A percentile compares a stretch with the other conserved stretches of the same genome.
These are phyloP conservation scores for Alternaria gaisen DNA, from an alignment of 2,329 filamentous ascomycete species.

Conservation along the genomic window DNA sequence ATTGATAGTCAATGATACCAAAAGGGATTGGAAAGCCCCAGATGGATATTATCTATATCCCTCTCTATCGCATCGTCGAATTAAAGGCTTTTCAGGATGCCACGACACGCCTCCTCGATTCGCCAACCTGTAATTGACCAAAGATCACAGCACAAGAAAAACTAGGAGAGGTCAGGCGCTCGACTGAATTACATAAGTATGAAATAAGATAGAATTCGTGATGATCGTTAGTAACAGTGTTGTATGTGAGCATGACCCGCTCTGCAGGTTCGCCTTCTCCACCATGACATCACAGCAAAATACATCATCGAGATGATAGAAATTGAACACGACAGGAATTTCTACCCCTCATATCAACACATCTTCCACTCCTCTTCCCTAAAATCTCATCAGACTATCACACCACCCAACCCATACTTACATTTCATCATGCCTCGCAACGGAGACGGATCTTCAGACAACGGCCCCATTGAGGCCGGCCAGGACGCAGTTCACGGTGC, in stretches of 20 bases:
- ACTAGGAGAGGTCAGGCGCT: not conserved
- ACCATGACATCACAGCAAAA: conserved; percentile 17
- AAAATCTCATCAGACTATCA: not conserved
- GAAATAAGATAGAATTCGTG: not conserved
- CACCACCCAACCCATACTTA: not conserved
- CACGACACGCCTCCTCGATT: not conserved
- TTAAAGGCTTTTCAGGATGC: not conserved
- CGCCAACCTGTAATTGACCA: not conserved
- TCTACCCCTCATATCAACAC: not conserved
- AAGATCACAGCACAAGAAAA: not conserved
- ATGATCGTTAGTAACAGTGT: not conserved
- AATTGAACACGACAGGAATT: not conserved
- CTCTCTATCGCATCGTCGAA: not conserved
- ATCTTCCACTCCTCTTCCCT: not conserved
- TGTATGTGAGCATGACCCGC: not conserved
- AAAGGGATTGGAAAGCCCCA: not conserved
- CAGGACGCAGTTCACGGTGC: conserved; percentile 49
- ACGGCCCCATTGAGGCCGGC: conserved; percentile 49
- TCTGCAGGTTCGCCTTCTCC: conserved; percentile 8
- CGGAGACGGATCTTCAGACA: conserved; percentile 53
- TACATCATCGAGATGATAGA: conserved; percentile 12
- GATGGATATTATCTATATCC: not conserved
- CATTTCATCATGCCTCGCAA: conserved; percentile 51
- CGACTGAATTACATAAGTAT: not conserved
- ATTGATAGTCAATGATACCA: not conserved